Evolutionary conservation across 2,329 filamentous ascomycete species (phyloP), one percentile per base, ranked within the genome.

Genomic region (Alternaria sp.): DNA sequence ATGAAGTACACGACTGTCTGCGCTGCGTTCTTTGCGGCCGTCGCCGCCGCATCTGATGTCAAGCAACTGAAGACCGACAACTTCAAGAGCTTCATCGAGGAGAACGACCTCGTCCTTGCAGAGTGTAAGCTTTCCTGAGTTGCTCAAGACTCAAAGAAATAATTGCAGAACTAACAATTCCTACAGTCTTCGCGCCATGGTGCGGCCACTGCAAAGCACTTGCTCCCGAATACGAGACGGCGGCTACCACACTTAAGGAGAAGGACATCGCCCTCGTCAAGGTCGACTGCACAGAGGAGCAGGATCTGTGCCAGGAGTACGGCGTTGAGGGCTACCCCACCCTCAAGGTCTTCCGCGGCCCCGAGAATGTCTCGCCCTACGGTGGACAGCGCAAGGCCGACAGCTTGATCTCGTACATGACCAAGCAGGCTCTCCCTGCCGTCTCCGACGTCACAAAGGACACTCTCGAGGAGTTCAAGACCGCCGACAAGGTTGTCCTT

Each of bases 181-280:
- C 58, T 26, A 47, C 59, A 93, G 91, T 97, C 89, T 97, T 93
- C 82, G 95, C 95, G 72, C 94, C 95, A 74, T 97, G 95, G 94
- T 97, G 92, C 74, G 95, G 94, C 71, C 95, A 98, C 88, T 98
- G 95, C 92, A 98, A 99, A 87, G 95, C 95, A 65, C 92, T 99
- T 71, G 96, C 92, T 67, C 92, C 92, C 79, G 92, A 96, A 84
- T 96, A 96, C 82, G 93, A 96, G 85, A 89, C 92, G 81, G 92
- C 93, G 56, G 93, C 93, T 55, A 94, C 92, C 28, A 87, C 89
- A 30, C 86, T 96, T 69, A 95, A 94, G 87, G 92, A 93, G 83
- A 96, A 95, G 89, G 87, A 92, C 80, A 95, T 96, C 83, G 88
- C 87, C 78, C 87, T 96, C 60, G 91, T 87, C 82, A 96, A 96